Evolutionary conservation across 352 stramenopile species (phyloP).

Genomic region (Lagenidium giganteum): DNA sequence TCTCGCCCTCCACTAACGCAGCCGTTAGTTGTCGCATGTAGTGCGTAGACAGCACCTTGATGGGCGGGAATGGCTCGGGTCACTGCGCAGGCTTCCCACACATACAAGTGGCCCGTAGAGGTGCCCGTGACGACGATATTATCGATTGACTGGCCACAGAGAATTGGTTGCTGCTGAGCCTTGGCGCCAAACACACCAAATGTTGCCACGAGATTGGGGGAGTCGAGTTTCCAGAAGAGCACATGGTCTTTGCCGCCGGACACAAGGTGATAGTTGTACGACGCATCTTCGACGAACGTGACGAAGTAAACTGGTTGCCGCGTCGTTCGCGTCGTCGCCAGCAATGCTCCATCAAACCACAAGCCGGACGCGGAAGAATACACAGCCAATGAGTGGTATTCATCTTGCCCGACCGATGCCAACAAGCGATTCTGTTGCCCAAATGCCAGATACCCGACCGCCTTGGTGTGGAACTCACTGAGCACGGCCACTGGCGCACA

Average conservation of each 20-base stretch:
- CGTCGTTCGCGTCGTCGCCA: conserved; percentile 30
- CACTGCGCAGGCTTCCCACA: conserved; percentile 46
- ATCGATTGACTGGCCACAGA: conserved; percentile 45
- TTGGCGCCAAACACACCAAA: conserved; percentile 43
- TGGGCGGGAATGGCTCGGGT: conserved; percentile 45
- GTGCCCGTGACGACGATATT: conserved; percentile 35
- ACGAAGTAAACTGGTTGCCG: conserved; percentile 40
- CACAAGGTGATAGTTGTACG: conserved; percentile 30
- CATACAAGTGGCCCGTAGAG: conserved; percentile 49
- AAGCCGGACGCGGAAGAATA: conserved; percentile 36
- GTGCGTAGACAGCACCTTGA: conserved; percentile 41
- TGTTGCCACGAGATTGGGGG: conserved; percentile 31
- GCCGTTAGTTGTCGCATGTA: conserved; percentile 33
- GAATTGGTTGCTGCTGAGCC: conserved; percentile 35
- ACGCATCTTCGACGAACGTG: conserved; percentile 38
- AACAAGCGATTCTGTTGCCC: conserved; percentile 27
- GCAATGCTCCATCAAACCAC: conserved; percentile 45
- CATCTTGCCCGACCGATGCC: conserved; percentile 50
- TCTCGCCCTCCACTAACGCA: conserved; percentile 44
- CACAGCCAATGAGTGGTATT: conserved; percentile 54
- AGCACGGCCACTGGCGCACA: conserved; percentile 36
- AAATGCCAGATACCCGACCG: conserved; percentile 46
- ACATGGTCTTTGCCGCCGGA: conserved; percentile 49
- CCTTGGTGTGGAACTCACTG: conserved; percentile 48
- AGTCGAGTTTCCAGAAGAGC: conserved; percentile 49